Conservation (phyloP, 805 yeast species). For the Sungouiozyma ichnusensis region DNA sequence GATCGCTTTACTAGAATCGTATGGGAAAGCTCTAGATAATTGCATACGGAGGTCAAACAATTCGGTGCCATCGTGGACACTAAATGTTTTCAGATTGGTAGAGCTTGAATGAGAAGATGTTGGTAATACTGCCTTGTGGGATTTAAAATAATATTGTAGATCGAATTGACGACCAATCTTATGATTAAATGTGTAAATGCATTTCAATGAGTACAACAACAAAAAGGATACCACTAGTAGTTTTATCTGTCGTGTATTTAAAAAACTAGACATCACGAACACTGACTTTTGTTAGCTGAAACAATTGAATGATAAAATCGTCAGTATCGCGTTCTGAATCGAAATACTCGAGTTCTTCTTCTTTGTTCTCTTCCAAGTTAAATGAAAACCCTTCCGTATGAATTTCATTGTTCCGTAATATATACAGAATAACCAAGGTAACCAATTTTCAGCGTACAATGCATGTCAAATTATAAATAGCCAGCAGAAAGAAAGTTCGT, state of each 20-base stretch:
- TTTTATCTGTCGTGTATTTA: background rate
- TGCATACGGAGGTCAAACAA: constrained; percentile 31
- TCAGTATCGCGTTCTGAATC: no score
- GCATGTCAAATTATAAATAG: background rate
- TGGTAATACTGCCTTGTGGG: constrained; percentile 11
- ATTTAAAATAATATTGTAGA: background rate
- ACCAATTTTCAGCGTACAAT: background rate
- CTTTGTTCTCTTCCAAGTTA: no score
- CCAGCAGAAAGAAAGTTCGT: background rate
- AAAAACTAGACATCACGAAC: background rate
- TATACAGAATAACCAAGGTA: background rate
- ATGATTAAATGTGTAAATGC: background rate
- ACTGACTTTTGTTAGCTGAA: no score
- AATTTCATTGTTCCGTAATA: no score
- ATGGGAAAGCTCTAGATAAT: constrained; percentile 64
- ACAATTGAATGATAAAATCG: no score
- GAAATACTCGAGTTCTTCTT: no score
- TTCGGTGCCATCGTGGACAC: background rate
- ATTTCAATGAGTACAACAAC: background rate
- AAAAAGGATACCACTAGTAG: background rate
- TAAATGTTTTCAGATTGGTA: constrained; percentile 12
- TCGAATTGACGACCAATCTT: background rate
- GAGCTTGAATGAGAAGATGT: constrained; percentile 17
- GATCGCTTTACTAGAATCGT: constrained; percentile 49
- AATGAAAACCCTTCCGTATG: no score